Evolutionary conservation across 306 rosid genomes (phyloP), one percentile per base, ranked within the genome.

Genomic region (Begonia peltatifolia): DNA sequence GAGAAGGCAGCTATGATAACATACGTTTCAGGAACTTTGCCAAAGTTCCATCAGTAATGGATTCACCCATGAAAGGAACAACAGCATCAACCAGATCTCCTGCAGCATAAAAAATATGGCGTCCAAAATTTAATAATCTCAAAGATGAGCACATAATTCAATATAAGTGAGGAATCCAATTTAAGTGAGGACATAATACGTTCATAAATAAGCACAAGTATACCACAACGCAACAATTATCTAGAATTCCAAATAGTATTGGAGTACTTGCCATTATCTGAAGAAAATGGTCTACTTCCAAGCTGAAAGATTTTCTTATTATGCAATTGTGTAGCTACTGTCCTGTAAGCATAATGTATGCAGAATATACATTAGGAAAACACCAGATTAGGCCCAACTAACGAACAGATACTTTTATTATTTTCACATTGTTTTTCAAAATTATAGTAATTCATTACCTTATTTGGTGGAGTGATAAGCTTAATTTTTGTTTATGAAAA

Each of bases 31-130:
- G 68, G 69, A 77, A 66, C 38, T 56, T 77, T 46, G 84, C 79
- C 47, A 74, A 66, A 64, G 81, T 77, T 43, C 84, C 82, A 64
- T 81, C 75, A 4, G 77, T 69, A 54, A 77, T 77, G 55, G 79
- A 80, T 76, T 80, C 84, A 54, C 81, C 87, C 83, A 76, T 74
- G 73, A 68, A 76, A 64, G 81, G 87, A 16, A 80, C 83, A 50
- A 74, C 81, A 47, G 83, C 84, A 50, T 80, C 83, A 68, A 71
- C 69, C 58, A 70, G 41, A 58, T 71, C 81, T 61, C 74, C 83
- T 76, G 62, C 69, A 71, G 18, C n/a, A 36, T 12, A 55, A 4
- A 55, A 10, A 9, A 36, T n/a, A 15, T 23, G 10, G 13, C 58
- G 1, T 12, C 35, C 55, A 52, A 12, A 52, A 14, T 54, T 36